Conservation (phyloP, 2,329 filamentous ascomycete species). For the Fusarium sublunatum region DNA sequence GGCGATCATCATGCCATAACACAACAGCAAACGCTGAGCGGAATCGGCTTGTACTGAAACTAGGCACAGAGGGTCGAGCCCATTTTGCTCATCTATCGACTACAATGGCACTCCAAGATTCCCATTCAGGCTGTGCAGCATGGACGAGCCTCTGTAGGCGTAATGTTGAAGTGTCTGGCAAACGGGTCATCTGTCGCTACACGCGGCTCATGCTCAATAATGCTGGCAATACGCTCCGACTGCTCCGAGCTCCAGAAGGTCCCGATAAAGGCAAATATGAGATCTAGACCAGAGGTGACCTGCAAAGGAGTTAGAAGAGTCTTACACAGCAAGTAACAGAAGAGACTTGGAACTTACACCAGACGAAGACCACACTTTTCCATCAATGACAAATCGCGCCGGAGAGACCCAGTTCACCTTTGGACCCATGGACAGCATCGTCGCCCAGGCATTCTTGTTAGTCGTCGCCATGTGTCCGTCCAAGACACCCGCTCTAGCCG, state of each 20-base stretch:
- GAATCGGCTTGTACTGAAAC: neutral
- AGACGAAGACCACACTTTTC: conserved; percentile 73
- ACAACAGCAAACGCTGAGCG: no score
- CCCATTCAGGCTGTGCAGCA: conserved; percentile 21
- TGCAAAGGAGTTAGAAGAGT: conserved; percentile 11
- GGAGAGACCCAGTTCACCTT: conserved; percentile 69
- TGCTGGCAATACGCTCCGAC: conserved; percentile 58
- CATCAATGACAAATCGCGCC: conserved; percentile 74
- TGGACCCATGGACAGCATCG: conserved; percentile 59
- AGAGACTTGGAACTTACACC: conserved; percentile 55
- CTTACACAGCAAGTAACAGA: neutral
- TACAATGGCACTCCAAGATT: neutral
- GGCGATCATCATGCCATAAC: neutral
- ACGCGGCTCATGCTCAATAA: conserved; percentile 64
- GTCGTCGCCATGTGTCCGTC: conserved; percentile 72
- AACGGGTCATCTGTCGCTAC: conserved; percentile 48
- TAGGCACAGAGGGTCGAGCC: neutral
- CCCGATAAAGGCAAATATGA: conserved; percentile 53
- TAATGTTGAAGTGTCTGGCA: conserved; percentile 41
- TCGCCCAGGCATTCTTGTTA: conserved; percentile 70
- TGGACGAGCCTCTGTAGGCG: conserved; percentile 38
- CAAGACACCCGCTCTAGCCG: conserved; percentile 69
- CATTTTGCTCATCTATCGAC: neutral
- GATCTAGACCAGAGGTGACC: conserved; percentile 53
- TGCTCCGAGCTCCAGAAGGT: conserved; percentile 62